Evolutionary conservation across 352 stramenopile genomes (phyloP).

Genomic region (Lagenidium giganteum): DNA sequence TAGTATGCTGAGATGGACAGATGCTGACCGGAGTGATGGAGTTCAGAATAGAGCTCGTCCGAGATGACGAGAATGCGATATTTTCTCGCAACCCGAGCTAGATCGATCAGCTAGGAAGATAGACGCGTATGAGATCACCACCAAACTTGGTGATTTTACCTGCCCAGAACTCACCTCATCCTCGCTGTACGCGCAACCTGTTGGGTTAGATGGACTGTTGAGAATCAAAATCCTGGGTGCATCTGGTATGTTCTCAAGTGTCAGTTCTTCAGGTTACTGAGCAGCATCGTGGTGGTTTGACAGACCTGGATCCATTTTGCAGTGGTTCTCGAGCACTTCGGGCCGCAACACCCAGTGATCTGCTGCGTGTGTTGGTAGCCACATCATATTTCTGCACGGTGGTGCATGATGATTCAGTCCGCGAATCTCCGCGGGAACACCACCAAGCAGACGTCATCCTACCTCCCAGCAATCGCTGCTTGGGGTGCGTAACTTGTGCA

Average conservation of each 20-base stretch:
- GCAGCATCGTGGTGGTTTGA: background rate
- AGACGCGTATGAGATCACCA: background rate
- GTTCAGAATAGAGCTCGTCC: constrained; percentile 87
- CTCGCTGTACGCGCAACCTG: constrained; percentile 74
- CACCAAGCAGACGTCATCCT: no score
- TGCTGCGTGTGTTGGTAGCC: constrained; percentile 72
- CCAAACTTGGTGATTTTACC: no score
- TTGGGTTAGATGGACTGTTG: constrained; percentile 85
- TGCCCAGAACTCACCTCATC: constrained; percentile 58
- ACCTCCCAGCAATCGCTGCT: constrained; percentile 80
- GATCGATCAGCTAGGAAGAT: constrained; percentile 32
- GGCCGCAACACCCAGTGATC: constrained; percentile 78
- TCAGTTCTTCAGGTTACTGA: background rate
- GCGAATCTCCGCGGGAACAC: no score
- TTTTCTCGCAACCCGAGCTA: constrained; percentile 73
- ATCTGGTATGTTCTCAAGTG: constrained; percentile 29
- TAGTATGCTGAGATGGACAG: constrained; percentile 84
- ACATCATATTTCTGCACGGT: constrained; percentile 79
- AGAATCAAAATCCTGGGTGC: constrained; percentile 81
- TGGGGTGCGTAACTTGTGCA: constrained; percentile 85
- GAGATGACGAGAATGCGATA: constrained; percentile 87
- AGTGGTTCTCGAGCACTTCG: constrained; percentile 78
- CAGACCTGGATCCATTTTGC: constrained; percentile 70
- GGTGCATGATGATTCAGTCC: no score
- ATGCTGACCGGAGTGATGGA: constrained; percentile 69